A percentile compares a stretch with the other conserved stretches of the same genome.
These are phyloP conservation scores for Neurospora crassa DNA, from an alignment of 2,329 filamentous ascomycete species.

Conservation along the genomic window DNA sequence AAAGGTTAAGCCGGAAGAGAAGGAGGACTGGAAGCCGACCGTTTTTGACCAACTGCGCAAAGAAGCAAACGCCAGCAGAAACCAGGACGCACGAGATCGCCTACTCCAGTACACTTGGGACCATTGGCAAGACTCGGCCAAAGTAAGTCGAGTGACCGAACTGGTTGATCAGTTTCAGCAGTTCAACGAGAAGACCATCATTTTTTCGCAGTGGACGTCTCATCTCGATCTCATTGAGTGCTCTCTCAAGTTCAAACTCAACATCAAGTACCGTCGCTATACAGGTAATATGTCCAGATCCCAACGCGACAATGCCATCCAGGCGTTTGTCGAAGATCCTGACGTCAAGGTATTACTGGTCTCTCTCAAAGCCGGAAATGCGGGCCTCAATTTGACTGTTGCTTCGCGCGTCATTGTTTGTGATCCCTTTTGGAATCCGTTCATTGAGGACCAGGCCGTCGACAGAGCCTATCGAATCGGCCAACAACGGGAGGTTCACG, in stretches of 20 bases:
- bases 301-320: conserved; percentile 56
- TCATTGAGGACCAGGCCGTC: conserved; percentile 84
- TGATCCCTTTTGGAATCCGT: conserved; percentile 93
- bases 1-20: conserved; percentile 23
- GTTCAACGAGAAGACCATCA: conserved; percentile 63
- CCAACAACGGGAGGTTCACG: conserved; percentile 61
- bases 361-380: conserved; percentile 71
- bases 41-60: conserved; percentile 45
- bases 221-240: conserved; percentile 70
- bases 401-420: conserved; percentile 83
- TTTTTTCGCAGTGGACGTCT: conserved; percentile 76
- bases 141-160: conserved; percentile 60
- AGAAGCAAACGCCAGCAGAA: conserved; percentile 55
- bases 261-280: conserved; percentile 56
- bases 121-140: conserved; percentile 65
- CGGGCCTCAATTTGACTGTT: conserved; percentile 75
- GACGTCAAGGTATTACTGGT: conserved; percentile 62
- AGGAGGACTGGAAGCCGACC: conserved; percentile 6
- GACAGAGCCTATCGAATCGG: conserved; percentile 86
- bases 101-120: conserved; percentile 62
- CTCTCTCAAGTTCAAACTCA: conserved; percentile 45
- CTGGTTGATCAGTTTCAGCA: conserved; percentile 42
- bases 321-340: conserved; percentile 51
- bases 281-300: conserved; percentile 65
- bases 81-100: conserved; percentile 51